Evolutionary conservation across 176 grass and related monocot species (phyloP), one percentile per base, ranked within the genome.

Genomic region (Rhipidocladum racemiflorum): DNA sequence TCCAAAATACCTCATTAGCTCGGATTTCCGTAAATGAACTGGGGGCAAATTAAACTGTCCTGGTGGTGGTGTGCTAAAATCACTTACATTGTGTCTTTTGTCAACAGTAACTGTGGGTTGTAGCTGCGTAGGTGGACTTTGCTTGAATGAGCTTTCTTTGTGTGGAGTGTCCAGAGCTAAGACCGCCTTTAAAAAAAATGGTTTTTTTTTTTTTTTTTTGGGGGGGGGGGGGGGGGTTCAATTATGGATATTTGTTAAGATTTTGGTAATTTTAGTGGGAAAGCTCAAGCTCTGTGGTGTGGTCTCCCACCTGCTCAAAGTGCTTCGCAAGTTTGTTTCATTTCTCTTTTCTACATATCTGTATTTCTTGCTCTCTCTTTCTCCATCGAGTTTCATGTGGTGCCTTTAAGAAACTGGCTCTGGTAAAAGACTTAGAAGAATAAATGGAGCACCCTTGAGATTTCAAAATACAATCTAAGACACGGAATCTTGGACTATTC

Each of bases 391-490:
- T 72, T 29, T 51, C 14, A 4, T 72, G 43, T 70, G 30, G 14
- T 54, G 6, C 57, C 46, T 72, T 72, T 20, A 28, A 17, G 54
- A 61, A 59, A 77, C 54, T 70, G 4, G 9, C 51, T 35, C 20
- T 77, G 49, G 28, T 76, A 43, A 76, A 54, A 68, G 64, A 68
- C 46, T 54, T 28, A 69, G 18, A 79, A 71, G 12, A 7, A 72
- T 71, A 15, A 10, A 79, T 12, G 44, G 30, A 67, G 8, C 27
- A 48, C 8, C 5, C 54, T 78, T 61, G 29, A 61, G 55, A 16
- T 77, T 79, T 48, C 2, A 15, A 49, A 85, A 64, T 78, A 64
- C 34, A 23, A 36, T 79, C 17, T 39, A 61, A n/a, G n/a, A 57
- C n/a, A 57, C 10, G 13, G 63, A 74, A 50, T 46, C 9, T 18